Conservation (phyloP, 2,329 filamentous ascomycete genomes). For the Huntiella abstrusa region DNA sequence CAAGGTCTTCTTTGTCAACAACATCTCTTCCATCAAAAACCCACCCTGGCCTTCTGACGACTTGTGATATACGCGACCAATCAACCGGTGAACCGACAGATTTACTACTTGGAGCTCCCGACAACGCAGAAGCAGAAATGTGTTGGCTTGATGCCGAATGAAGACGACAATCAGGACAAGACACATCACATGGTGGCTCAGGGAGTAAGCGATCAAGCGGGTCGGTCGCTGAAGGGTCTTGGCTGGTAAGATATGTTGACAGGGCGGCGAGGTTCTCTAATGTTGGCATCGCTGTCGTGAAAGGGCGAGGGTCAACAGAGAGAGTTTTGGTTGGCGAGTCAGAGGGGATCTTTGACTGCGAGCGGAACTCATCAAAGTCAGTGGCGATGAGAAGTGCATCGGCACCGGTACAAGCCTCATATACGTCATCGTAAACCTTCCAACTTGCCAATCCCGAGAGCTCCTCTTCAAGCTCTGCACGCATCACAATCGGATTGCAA, state of each 20-base stretch:
- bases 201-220: conserved; percentile 26
- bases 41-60: conserved; percentile 35
- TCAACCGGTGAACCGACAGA: conserved; percentile 27
- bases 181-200: conserved; percentile 26
- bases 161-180: conserved; percentile 32
- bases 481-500: conserved; percentile 32
- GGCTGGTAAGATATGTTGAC: conserved; percentile 15
- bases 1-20: conserved; percentile 29
- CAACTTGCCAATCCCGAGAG: conserved; percentile 16
- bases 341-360: conserved; percentile 17
- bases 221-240: conserved; percentile 16
- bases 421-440: conserved; percentile 27
- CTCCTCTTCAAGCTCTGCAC: conserved; percentile 29
- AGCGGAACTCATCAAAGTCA: conserved; percentile 36
- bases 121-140: background rate
- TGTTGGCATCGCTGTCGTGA: conserved; percentile 17
- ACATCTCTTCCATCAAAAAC: conserved; percentile 38
- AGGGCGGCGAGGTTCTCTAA: conserved; percentile 29
- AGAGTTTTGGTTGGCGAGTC: conserved; percentile 15
- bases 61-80: conserved; percentile 30
- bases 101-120: conserved; percentile 18
- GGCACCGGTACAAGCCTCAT: conserved; percentile 29
- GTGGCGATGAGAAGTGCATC: conserved; percentile 36
- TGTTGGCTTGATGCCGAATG: too few species aligned
- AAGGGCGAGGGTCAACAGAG: conserved; percentile 26